phyloP scores from a whole-genome alignment of 129 eudicot genomes.

The Chrysanthemum lavandulifolium region DNA sequence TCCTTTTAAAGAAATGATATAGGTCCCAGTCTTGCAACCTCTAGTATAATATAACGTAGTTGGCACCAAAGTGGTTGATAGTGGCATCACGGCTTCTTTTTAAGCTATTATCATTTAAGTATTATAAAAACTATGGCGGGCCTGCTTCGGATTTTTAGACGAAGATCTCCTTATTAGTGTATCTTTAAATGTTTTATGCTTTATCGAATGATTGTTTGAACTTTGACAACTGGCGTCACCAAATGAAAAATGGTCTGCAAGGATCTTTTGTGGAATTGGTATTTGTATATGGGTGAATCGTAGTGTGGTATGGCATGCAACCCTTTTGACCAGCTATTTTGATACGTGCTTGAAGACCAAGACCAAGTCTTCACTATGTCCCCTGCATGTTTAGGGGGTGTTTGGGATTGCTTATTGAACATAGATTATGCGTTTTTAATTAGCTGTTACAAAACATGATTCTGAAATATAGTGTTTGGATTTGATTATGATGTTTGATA shows the following conservation, averaged over 20 bases:
- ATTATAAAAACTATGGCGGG: constrained; percentile 10
- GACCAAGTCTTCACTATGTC: too few relatives aligned
- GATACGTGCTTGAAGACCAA: too few relatives aligned
- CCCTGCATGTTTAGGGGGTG: too few relatives aligned
- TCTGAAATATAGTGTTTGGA: too few relatives aligned
- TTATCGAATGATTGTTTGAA: constrained; percentile 10
- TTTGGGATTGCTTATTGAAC: too few relatives aligned
- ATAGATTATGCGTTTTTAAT: too few relatives aligned
- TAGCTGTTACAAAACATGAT: too few relatives aligned
- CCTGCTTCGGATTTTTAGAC: neutral
- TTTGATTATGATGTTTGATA: too few relatives aligned
- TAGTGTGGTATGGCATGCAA: neutral
- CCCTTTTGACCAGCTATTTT: neutral
- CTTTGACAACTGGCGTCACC: too few relatives aligned
- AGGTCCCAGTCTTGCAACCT: constrained; percentile 2
- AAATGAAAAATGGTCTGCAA: too few relatives aligned
- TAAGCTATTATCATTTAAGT: constrained; percentile 6
- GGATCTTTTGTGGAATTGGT: too few relatives aligned
- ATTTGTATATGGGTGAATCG: too few relatives aligned
- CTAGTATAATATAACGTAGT: neutral
- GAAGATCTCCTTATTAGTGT: neutral
- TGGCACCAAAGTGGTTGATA: neutral
- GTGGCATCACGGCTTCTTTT: neutral
- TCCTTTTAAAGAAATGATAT: neutral
- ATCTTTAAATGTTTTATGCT: neutral